phyloP scores from a whole-genome alignment of 2,329 filamentous ascomycete species.

The Diaporthe citriasiana region DNA sequence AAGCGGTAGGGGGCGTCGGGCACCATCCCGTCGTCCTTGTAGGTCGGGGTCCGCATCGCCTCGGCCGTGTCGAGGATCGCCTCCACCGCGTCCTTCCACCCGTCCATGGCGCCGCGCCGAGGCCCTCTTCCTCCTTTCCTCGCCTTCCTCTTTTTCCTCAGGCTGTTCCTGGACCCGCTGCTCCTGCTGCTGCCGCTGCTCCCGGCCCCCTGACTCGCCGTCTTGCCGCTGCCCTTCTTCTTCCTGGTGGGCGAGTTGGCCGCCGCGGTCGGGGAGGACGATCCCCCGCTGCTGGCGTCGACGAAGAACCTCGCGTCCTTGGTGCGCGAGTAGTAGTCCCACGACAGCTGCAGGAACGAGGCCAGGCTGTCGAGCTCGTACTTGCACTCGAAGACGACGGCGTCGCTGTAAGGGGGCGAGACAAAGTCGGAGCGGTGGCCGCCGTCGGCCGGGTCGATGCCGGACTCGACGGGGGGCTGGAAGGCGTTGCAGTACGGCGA shows the following conservation, averaged over 20 bases:
- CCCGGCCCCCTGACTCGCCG: not conserved
- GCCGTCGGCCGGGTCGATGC: conserved; percentile 55
- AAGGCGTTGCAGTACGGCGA: conserved; percentile 87
- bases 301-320: conserved; percentile 76
- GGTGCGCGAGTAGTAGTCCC: conserved; percentile 79
- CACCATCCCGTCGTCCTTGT: conserved; percentile 68
- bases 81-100: conserved; percentile 76
- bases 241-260: not conserved
- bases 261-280: not conserved
- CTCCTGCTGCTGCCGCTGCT: not conserved
- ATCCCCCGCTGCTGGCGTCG: conserved; percentile 55
- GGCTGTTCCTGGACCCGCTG: not conserved
- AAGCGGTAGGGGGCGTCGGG: conserved; percentile 76
- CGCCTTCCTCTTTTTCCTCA: not conserved
- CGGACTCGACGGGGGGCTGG: conserved; percentile 79
- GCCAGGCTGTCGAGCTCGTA: conserved; percentile 87
- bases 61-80: conserved; percentile 75
- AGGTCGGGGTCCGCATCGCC: conserved; percentile 75
- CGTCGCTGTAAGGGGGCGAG: conserved; percentile 65
- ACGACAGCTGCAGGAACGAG: conserved; percentile 79
- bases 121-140: not conserved
- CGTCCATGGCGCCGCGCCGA: not conserved
- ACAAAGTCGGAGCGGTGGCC: conserved; percentile 43
- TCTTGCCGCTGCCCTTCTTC: conserved; percentile 15
- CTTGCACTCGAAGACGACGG: conserved; percentile 85